phyloP scores from a whole-genome alignment of 2,329 filamentous ascomycete genomes.

The Teratosphaeriaceae sp. region DNA sequence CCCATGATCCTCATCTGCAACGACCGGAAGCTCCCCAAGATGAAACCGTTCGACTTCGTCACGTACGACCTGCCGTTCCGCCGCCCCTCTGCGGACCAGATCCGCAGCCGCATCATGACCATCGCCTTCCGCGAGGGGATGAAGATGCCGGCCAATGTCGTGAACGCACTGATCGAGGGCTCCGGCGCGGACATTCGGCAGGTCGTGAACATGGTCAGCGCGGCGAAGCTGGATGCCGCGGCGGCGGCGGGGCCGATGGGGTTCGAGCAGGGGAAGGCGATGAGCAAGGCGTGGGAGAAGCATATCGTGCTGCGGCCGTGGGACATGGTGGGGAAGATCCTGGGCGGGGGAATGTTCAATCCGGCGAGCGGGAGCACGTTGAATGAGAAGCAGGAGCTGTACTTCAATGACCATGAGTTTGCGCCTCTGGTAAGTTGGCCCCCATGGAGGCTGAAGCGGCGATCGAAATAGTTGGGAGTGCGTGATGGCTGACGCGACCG shows the following conservation, averaged over 20 bases:
- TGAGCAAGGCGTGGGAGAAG: slow-evolving; percentile 99
- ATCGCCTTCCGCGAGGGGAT: slow-evolving; percentile 89
- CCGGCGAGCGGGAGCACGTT: slow-evolving; percentile 76
- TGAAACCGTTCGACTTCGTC: slow-evolving; percentile 92
- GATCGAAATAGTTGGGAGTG: too few species aligned
- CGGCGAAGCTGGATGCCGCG: slow-evolving; percentile 87
- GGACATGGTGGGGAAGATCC: slow-evolving; percentile 94
- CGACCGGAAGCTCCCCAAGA: slow-evolving; percentile 85
- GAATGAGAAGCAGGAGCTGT: slow-evolving; percentile 97
- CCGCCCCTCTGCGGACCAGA: slow-evolving; percentile 82
- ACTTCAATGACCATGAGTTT: slow-evolving; percentile 99
- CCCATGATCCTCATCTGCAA: slow-evolving; percentile 98
- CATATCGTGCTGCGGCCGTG: slow-evolving; percentile 94
- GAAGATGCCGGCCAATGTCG: slow-evolving; percentile 72
- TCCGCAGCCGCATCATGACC: slow-evolving; percentile 86
- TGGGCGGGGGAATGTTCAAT: slow-evolving; percentile 80
- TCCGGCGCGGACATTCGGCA: slow-evolving; percentile 94
- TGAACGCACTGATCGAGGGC: slow-evolving; percentile 92
- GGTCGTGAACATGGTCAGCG: slow-evolving; percentile 97
- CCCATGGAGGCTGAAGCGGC: too few species aligned
- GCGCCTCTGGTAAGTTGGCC: too few species aligned
- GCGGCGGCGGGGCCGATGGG: slow-evolving; percentile 66
- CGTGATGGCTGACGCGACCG: too few species aligned
- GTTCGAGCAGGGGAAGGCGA: slow-evolving; percentile 79
- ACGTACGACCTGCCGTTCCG: slow-evolving; percentile 82